Evolutionary conservation across 768 basidiomycete genomes (phyloP).

Genomic region (Amanita polypyramis): DNA sequence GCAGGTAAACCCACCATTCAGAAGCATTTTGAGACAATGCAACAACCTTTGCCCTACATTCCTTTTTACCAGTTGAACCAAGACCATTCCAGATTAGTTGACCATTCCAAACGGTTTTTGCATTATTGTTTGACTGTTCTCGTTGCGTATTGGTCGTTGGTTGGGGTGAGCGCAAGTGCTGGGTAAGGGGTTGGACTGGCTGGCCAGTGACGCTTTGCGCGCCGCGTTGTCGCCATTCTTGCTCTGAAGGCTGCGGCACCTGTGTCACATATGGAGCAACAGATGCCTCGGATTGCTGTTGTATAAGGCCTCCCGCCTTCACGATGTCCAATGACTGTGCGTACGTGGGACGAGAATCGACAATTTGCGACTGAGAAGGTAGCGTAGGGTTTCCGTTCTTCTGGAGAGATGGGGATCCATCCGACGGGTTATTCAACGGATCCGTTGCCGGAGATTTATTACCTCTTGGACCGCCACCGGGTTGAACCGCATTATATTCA

Average conservation of each 20-base stretch:
- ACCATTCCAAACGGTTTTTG: constrained; percentile 34
- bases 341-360: constrained; percentile 7
- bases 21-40: constrained; percentile 17
- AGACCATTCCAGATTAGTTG: constrained; percentile 33
- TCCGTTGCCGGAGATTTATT: background rate
- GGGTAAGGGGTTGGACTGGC: background rate
- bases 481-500: background rate
- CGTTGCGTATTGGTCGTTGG: constrained; percentile 11
- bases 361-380: background rate
- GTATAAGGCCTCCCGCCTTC: background rate
- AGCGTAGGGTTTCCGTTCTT: background rate
- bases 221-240: constrained; percentile 21
- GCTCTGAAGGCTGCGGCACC: constrained; percentile 40
- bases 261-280: constrained; percentile 21
- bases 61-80: constrained; percentile 22
- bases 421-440: background rate
- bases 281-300: background rate
- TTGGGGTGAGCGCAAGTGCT: constrained; percentile 6
- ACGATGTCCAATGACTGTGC: background rate
- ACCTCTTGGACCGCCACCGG: background rate
- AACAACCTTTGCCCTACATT: constrained; percentile 32
- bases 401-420: background rate
- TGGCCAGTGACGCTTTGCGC: background rate
- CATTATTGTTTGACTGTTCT: constrained; percentile 11
- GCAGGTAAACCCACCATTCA: constrained; percentile 23